A percentile compares a stretch with the other conserved stretches of the same genome.
These are phyloP conservation scores for Nakaseomyces glabratus DNA, from an alignment of 1,139 yeast species.

Conservation along the genomic window DNA sequence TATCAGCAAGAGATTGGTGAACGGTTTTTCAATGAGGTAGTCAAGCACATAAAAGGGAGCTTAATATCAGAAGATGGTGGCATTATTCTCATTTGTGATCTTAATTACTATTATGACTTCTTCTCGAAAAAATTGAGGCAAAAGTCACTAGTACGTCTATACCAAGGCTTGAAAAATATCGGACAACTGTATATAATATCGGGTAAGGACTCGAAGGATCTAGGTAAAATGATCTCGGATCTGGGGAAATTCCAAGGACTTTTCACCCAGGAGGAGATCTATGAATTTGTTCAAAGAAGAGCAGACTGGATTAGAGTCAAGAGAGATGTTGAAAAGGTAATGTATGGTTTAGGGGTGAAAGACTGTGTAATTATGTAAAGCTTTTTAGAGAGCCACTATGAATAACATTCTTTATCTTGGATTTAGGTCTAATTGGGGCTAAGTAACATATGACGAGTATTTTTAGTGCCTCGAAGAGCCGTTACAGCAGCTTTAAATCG, in stretches of 20 bases:
- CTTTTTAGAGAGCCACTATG: too few relatives aligned
- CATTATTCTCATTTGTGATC: slow-evolving; percentile 59
- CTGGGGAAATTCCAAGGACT: slow-evolving; percentile 81
- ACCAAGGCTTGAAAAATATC: slow-evolving; percentile 72
- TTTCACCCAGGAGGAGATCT: slow-evolving; percentile 84
- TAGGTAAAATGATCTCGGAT: slow-evolving; percentile 79
- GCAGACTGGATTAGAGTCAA: slow-evolving; percentile 76
- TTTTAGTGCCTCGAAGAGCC: too few relatives aligned
- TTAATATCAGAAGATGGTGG: slow-evolving; percentile 78
- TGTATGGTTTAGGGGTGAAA: slow-evolving; percentile 74
- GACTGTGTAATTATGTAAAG: slow-evolving; percentile 42
- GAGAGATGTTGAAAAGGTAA: slow-evolving; percentile 81
- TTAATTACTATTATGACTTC: slow-evolving; percentile 70
- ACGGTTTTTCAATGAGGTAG: slow-evolving; percentile 67
- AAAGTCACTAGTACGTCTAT: slow-evolving; percentile 62
- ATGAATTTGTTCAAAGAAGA: slow-evolving; percentile 82
- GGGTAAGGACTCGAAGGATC: slow-evolving; percentile 63
- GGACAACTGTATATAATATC: slow-evolving; percentile 77
- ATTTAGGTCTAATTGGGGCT: too few relatives aligned
- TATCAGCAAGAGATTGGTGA: slow-evolving; percentile 92
- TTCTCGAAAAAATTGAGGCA: slow-evolving; percentile 54
- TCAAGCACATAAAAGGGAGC: slow-evolving; percentile 61
- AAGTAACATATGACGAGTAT: too few relatives aligned
- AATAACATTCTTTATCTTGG: not conserved
- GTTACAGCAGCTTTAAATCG: too few relatives aligned